These are phyloP conservation scores for Microbotryum lychnidis-dioicae DNA, from an alignment of 1,284 basidiomycete genomes.

Conservation along the genomic window DNA sequence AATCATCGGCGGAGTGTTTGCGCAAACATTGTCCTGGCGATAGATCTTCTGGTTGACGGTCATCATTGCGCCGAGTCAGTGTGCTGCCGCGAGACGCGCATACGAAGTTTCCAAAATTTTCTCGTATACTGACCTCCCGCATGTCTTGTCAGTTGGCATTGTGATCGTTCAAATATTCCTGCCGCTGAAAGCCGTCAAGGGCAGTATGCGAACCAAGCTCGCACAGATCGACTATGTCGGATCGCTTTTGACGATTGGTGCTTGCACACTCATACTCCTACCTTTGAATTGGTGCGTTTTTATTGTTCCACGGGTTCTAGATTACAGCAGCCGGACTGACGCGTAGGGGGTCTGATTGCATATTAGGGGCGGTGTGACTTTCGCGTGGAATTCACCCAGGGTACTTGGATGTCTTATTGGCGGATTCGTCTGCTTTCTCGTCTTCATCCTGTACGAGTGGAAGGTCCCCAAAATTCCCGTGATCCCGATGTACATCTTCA, in stretches of 20 bases:
- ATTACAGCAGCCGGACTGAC: too few relatives aligned
- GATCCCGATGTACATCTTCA: slow-evolving; percentile 51
- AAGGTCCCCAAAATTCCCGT: slow-evolving; percentile 55
- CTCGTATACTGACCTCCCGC: slow-evolving; percentile 42
- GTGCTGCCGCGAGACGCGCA: too few relatives aligned
- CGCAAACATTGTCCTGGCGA: slow-evolving; percentile 55
- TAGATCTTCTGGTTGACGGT: slow-evolving; percentile 14
- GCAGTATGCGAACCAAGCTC: slow-evolving; percentile 52
- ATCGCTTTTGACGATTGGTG: slow-evolving; percentile 51
- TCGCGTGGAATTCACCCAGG: slow-evolving; percentile 39
- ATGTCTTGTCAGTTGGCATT: slow-evolving; percentile 49
- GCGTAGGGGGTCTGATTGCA: too few relatives aligned
- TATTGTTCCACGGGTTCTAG: too few relatives aligned
- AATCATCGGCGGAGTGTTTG: slow-evolving; percentile 40
- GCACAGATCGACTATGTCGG: slow-evolving; percentile 61
- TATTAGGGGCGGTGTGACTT: slow-evolving; percentile 39
- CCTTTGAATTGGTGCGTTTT: slow-evolving; percentile 53
- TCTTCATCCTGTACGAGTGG: slow-evolving; percentile 67
- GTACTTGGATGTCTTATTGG: slow-evolving; percentile 28
- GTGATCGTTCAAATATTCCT: slow-evolving; percentile 53
- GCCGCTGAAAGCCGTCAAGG: slow-evolving; percentile 57
- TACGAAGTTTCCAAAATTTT: too few relatives aligned
- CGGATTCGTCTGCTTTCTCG: slow-evolving; percentile 1
- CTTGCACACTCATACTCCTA: slow-evolving; percentile 49
- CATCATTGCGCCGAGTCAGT: neutral